Evolutionary conservation across 148 eudicot species (phyloP).

Genomic region (Bassia scoparia): DNA sequence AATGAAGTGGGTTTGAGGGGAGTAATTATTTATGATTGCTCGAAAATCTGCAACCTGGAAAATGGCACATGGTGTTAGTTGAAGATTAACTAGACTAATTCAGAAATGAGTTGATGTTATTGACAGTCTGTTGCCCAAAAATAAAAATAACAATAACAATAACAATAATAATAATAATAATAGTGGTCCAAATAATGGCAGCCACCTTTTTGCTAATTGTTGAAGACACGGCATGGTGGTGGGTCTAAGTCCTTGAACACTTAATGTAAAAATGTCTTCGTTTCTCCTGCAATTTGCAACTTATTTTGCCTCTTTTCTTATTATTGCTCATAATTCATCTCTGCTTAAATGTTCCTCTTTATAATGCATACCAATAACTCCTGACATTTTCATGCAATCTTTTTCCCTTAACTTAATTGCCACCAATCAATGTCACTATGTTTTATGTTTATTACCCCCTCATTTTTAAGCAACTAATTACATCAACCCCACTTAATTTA

Average conservation of each 20-base stretch:
- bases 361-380: slow-evolving; percentile 5
- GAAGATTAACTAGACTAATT: slow-evolving; percentile 3
- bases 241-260: slow-evolving; percentile 8
- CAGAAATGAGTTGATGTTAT: slow-evolving; percentile 9
- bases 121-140: background rate
- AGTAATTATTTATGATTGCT: too few species aligned
- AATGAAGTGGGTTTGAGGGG: too few species aligned
- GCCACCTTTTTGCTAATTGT: background rate
- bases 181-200: background rate
- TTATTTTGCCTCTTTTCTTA: background rate
- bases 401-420: background rate
- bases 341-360: background rate
- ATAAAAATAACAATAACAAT: too few species aligned
- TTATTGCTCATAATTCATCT: background rate
- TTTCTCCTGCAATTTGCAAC: background rate
- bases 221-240: slow-evolving; percentile 5
- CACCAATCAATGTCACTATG: background rate
- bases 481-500: background rate
- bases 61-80: slow-evolving; percentile 10
- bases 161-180: background rate
- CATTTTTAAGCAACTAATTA: background rate
- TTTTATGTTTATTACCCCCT: background rate
- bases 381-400: background rate
- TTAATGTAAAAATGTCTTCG: slow-evolving; percentile 1
- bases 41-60: background rate